phyloP scores from a whole-genome alignment of 495 filamentous ascomycete genomes.

The Darksidea phi region DNA sequence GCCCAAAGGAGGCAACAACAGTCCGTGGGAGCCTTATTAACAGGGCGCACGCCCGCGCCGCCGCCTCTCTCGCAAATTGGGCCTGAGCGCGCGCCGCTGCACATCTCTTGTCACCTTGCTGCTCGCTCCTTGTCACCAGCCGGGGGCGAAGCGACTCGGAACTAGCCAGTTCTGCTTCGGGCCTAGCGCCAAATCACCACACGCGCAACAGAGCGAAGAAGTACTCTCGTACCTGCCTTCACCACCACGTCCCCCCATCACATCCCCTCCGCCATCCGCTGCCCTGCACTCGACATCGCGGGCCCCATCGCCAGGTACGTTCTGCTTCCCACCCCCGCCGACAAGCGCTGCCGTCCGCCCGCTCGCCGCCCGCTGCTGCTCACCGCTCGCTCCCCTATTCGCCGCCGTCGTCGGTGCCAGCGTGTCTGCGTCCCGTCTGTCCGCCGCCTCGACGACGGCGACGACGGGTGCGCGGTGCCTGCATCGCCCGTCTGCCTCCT shows the following conservation, averaged over 20 bases:
- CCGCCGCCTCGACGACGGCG: background rate
- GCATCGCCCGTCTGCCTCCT: background rate
- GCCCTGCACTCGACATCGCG: background rate
- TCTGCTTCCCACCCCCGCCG: background rate
- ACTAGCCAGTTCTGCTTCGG: slow-evolving; percentile 20
- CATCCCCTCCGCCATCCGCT: slow-evolving; percentile 16
- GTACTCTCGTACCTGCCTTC: slow-evolving; percentile 28
- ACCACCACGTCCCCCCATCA: slow-evolving; percentile 10
- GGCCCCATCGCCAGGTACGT: slow-evolving; percentile 32
- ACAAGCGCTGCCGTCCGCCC: slow-evolving; percentile 3
- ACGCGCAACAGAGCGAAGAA: slow-evolving; percentile 33
- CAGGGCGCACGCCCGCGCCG: slow-evolving; percentile 1
- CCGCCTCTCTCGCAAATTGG: background rate
- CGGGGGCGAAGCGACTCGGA: slow-evolving; percentile 27
- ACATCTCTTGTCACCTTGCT: background rate
- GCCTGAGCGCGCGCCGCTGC: background rate
- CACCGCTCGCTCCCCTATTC: slow-evolving; percentile 31
- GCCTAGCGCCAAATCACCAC: slow-evolving; percentile 30
- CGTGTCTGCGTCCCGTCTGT: slow-evolving; percentile 4
- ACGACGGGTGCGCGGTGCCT: slow-evolving; percentile 9
- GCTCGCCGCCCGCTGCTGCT: slow-evolving; percentile 7
- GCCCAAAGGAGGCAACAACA: slow-evolving; percentile 19
- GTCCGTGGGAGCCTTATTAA: slow-evolving; percentile 14
- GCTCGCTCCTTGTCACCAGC: background rate
- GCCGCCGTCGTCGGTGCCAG: background rate